These are phyloP conservation scores for Dimargaris verticillata DNA, from an alignment of 192 early-diverging fungal species.

Conservation along the genomic window DNA sequence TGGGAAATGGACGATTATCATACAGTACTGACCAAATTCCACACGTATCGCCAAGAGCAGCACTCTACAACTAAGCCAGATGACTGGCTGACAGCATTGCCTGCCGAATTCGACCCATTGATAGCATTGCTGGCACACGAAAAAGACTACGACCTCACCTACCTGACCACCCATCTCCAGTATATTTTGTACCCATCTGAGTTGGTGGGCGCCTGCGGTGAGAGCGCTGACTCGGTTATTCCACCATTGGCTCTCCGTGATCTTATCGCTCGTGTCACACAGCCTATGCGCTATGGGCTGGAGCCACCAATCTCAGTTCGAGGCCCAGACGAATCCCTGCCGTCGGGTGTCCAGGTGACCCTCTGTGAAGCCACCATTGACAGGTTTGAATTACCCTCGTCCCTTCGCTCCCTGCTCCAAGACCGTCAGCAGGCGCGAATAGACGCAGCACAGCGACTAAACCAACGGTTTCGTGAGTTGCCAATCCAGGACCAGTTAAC, in stretches of 20 bases:
- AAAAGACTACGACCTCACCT: conserved; percentile 15
- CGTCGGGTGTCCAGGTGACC: too few species aligned
- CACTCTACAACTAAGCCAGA: too few species aligned
- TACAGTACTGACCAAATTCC: conserved; percentile 4
- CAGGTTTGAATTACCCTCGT: too few species aligned
- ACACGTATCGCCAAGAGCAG: neutral
- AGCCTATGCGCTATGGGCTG: conserved; percentile 23
- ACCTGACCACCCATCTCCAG: conserved; percentile 19
- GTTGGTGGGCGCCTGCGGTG: conserved; percentile 17
- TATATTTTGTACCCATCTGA: conserved; percentile 24
- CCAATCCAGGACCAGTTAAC: too few species aligned
- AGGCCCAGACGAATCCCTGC: too few species aligned
- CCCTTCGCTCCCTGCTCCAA: too few species aligned
- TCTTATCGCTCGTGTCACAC: conserved; percentile 17
- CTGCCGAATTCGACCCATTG: conserved; percentile 7
- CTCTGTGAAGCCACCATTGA: too few species aligned
- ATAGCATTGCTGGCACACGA: conserved; percentile 28
- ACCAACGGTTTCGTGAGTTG: too few species aligned
- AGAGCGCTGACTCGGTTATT: conserved; percentile 4
- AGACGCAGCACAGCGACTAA: too few species aligned
- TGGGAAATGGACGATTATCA: too few species aligned
- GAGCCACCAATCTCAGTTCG: conserved; percentile 12
- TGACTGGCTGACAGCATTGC: neutral
- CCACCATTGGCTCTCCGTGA: conserved; percentile 10
- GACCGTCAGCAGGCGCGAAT: too few species aligned